Evolutionary conservation across 805 yeast species (phyloP), one percentile per base, ranked within the genome.

Genomic region (Dipodascopsis uninucleata): DNA sequence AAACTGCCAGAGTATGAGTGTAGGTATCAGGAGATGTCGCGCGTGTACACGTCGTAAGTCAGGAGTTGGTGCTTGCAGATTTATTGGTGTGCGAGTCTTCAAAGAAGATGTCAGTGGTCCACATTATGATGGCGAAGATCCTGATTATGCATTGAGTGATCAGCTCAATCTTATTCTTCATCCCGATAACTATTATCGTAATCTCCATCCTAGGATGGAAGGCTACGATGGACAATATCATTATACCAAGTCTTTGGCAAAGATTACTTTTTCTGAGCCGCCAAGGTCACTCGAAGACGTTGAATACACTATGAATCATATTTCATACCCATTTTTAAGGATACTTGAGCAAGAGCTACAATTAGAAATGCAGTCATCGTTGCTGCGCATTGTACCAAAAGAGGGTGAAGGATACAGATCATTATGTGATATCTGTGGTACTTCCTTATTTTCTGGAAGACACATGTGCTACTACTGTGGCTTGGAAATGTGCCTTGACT

Each of bases 11-110:
- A 28, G 36, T 25, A 33, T 49, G 45, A 42, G 29, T 22, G 37
- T 41, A 17, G 43, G 49, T 14, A 34, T 46, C 32, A 44, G 52
- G 3, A 46, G 52, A 26, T 49, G 54, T 20, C 44, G 49, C 6
- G 48, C 54, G 5, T 49, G 54, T 31, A 46, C 54, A 5, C 43
- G 54, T 14, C 50, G 54, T 26, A 49, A 49, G 20, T 42, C 54
- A 4, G 54, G 52, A 17, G 47, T 49, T 12, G 54, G 54, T 18
- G 51, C 52, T 5, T 49, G 54, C 42, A 22, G 54, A n/a, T 49
- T 49, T 28, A 49, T 43, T n/a, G 47, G 52, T 21, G 37, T 39
- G 18, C 54, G 54, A 28, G 47, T 38, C 14, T 49, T 49, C 33
- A 25, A 32, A 21, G 45, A 45, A 12, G 54, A 49, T 32, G 50